A percentile compares a stretch with the other conserved stretches of the same genome.
phyloP scores from a whole-genome alignment of 2,329 filamentous ascomycete species.

The Fusarium azukiicola region DNA sequence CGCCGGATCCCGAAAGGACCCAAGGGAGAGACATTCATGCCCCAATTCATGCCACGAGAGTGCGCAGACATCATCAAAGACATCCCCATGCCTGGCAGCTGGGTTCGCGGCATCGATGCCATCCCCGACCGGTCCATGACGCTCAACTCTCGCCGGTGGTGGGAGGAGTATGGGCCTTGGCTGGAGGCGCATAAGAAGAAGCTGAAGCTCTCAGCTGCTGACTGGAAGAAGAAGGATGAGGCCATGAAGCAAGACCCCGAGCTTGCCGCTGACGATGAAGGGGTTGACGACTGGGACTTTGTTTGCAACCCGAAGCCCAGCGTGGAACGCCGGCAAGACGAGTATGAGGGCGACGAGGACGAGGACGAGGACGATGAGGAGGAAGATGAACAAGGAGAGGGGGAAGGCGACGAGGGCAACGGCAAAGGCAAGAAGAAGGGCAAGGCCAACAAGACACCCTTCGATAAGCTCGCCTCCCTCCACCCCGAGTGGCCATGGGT shows the following conservation, averaged over 20 bases:
- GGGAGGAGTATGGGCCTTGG: slow-evolving; percentile 46
- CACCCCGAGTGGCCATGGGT: slow-evolving; percentile 44
- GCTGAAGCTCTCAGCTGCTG: slow-evolving; percentile 35
- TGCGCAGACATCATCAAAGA: slow-evolving; percentile 31
- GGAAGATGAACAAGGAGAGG: not conserved
- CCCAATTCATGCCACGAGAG: slow-evolving; percentile 40
- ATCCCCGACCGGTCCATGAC: slow-evolving; percentile 42
- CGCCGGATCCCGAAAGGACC: slow-evolving; percentile 36
- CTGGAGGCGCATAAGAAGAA: slow-evolving; percentile 44
- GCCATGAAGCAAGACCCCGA: slow-evolving; percentile 36
- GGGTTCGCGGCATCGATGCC: slow-evolving; percentile 43
- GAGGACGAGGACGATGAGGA: slow-evolving; percentile 13
- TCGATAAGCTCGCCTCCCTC: slow-evolving; percentile 44
- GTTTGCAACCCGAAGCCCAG: slow-evolving; percentile 32
- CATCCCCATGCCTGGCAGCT: slow-evolving; percentile 37
- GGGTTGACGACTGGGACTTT: slow-evolving; percentile 48
- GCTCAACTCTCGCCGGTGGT: slow-evolving; percentile 43
- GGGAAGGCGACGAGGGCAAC: not conserved
- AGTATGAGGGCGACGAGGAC: not conserved
- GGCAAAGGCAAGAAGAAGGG: not conserved
- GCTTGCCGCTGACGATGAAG: slow-evolving; percentile 39
- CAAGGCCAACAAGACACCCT: not conserved
- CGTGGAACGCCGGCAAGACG: slow-evolving; percentile 4
- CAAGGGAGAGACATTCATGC: slow-evolving; percentile 43
- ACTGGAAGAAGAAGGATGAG: slow-evolving; percentile 49